phyloP scores from a whole-genome alignment of 306 rosid species.

The barrel medic (Medicago truncatula) region DNA sequence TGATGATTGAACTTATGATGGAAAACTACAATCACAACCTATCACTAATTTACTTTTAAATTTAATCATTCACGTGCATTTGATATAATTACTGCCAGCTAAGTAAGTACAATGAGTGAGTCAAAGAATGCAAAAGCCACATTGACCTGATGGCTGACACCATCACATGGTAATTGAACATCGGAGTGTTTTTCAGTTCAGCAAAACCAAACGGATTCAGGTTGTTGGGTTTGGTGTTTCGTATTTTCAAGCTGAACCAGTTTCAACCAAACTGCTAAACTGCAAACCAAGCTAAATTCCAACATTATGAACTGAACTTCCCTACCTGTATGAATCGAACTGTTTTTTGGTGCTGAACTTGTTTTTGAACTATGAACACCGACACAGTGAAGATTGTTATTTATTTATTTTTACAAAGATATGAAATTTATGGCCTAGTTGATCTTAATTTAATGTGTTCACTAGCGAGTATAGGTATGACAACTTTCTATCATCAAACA shows the following conservation, averaged over 20 bases:
- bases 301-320: not conserved
- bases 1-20: not conserved
- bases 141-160: not conserved
- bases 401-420: not conserved
- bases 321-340: not conserved
- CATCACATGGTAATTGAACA: conserved; percentile 3
- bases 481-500: not conserved
- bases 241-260: not conserved
- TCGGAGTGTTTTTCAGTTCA: not conserved
- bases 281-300: not conserved
- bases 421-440: not conserved
- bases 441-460: not conserved
- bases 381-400: not conserved
- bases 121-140: not conserved
- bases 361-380: too few relatives aligned
- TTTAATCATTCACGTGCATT: not conserved
- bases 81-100: not conserved
- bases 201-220: not conserved
- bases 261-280: not conserved
- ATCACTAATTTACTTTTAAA: conserved; percentile 10
- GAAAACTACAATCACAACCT: not conserved
- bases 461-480: not conserved
- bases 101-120: not conserved
- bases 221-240: not conserved
- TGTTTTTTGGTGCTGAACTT: too few relatives aligned